Percentiles rank a stretch among this genome's conserved stretches.
Conservation (phyloP, 441 rosid genomes). For the Adansonia madagascariensis region DNA sequence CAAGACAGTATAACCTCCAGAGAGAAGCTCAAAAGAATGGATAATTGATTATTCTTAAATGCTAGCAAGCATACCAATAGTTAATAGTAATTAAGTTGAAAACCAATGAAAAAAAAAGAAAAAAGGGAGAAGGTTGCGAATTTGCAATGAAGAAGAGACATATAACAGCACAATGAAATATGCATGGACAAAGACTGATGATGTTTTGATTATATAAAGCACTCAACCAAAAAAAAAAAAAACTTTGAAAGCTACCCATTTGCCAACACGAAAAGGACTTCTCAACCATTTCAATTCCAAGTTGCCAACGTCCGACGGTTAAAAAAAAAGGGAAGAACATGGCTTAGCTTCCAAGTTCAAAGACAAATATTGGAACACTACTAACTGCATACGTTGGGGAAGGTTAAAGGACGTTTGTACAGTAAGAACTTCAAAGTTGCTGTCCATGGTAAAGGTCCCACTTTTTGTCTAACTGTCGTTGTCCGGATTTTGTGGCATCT, state of each 20-base stretch:
- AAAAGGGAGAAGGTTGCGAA: not conserved
- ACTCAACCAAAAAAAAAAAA: constrained; percentile 13
- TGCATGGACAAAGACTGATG: constrained; percentile 32
- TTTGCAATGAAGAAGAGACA: constrained; percentile 23
- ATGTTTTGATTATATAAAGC: constrained; percentile 22
- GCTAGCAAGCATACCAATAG: constrained; percentile 11
- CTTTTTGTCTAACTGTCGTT: constrained; percentile 27
- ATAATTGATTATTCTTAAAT: constrained; percentile 21
- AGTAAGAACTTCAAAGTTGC: constrained; percentile 26
- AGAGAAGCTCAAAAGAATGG: constrained; percentile 26
- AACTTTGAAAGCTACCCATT: constrained; percentile 56
- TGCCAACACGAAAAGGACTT: constrained; percentile 63
- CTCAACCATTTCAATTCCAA: constrained; percentile 47
- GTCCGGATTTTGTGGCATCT: constrained; percentile 30
- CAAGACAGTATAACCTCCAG: constrained; percentile 9
- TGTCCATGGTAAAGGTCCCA: too few species aligned
- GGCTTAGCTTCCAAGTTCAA: constrained; percentile 53
- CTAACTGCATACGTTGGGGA: constrained; percentile 26
- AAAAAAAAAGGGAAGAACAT: constrained; percentile 19
- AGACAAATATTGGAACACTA: not conserved
- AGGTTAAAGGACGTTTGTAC: constrained; percentile 21
- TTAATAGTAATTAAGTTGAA: not conserved
- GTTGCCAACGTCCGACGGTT: constrained; percentile 7
- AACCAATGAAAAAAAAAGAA: not conserved
- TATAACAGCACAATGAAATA: constrained; percentile 23